These are phyloP conservation scores for Flaveria ramosissima DNA, from an alignment of 129 eudicot genomes.

Conservation along the genomic window DNA sequence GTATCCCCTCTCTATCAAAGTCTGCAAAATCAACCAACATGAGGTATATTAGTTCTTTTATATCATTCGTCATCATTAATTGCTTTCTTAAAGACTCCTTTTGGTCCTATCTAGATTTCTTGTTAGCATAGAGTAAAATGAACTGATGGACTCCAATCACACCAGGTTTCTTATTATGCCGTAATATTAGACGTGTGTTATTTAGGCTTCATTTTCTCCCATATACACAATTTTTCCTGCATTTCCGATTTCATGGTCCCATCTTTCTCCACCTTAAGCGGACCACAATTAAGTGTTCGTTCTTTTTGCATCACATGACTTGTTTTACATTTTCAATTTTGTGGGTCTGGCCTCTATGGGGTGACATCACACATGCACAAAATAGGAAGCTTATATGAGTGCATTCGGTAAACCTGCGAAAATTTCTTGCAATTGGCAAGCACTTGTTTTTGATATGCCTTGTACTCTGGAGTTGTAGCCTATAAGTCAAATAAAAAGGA, in stretches of 20 bases:
- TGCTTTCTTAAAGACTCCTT: neutral
- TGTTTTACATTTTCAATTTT: neutral
- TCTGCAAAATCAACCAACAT: conserved; percentile 47
- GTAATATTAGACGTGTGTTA: too few species aligned
- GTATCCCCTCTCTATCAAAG: conserved; percentile 67
- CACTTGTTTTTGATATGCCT: conserved; percentile 99
- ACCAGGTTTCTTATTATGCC: too few species aligned
- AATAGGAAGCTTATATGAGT: neutral
- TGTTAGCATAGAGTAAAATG: neutral
- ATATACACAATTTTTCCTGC: neutral
- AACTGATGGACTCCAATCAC: too few species aligned
- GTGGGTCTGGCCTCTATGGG: neutral
- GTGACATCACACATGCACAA: conserved; percentile 50
- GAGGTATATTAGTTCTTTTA: neutral
- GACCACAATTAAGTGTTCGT: conserved; percentile 5
- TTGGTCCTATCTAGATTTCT: conserved; percentile 9
- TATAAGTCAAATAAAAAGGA: conserved; percentile 25
- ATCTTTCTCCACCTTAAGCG: neutral
- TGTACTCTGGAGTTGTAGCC: conserved; percentile 96
- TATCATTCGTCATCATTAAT: neutral
- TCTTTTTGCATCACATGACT: neutral
- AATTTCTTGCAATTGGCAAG: conserved; percentile 72
- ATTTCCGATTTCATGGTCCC: neutral
- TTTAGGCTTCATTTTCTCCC: neutral
- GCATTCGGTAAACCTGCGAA: conserved; percentile 52